phyloP scores from a whole-genome alignment of 2,329 filamentous ascomycete species.

The Chaetomiaceae sp. region DNA sequence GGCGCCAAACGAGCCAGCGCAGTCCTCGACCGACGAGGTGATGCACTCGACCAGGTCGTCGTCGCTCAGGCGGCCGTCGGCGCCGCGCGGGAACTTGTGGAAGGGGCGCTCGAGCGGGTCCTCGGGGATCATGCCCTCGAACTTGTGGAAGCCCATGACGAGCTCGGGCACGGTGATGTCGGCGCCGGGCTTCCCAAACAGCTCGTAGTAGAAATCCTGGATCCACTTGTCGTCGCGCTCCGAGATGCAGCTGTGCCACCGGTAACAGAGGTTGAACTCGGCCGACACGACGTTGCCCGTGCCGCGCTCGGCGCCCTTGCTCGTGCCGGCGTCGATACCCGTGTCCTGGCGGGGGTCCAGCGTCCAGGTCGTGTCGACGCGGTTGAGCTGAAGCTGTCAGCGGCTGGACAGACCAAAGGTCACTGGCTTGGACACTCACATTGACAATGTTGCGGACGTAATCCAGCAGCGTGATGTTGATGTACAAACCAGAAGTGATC shows the following conservation, averaged over 20 bases:
- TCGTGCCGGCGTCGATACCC: slow-evolving; percentile 47
- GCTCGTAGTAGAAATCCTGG: slow-evolving; percentile 56
- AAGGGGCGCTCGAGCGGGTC: slow-evolving; percentile 68
- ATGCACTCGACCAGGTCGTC: slow-evolving; percentile 70
- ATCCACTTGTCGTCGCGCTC: slow-evolving; percentile 77
- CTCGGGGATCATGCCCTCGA: slow-evolving; percentile 52
- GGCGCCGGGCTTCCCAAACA: slow-evolving; percentile 55
- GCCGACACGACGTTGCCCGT: slow-evolving; percentile 78
- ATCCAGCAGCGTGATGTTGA: slow-evolving; percentile 71
- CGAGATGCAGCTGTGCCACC: slow-evolving; percentile 77
- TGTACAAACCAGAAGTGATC: slow-evolving; percentile 68
- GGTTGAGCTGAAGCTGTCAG: slow-evolving; percentile 42
- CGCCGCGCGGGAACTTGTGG: slow-evolving; percentile 55
- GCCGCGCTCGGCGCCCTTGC: slow-evolving; percentile 58
- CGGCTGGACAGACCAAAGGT: no score
- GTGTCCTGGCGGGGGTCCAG: slow-evolving; percentile 70
- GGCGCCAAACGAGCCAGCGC: slow-evolving; percentile 66
- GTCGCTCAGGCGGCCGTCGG: slow-evolving; percentile 65
- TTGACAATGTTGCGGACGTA: slow-evolving; percentile 59
- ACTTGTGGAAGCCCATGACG: slow-evolving; percentile 54
- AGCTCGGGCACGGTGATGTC: slow-evolving; percentile 56
- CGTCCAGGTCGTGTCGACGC: slow-evolving; percentile 70
- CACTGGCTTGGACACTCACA: slow-evolving; percentile 6
- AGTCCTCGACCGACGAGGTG: slow-evolving; percentile 64
- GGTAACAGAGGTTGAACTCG: slow-evolving; percentile 84